Base-by-base conservation (phyloP, 1,284 basidiomycete species). In the Rhodotorula sp. region DNA sequence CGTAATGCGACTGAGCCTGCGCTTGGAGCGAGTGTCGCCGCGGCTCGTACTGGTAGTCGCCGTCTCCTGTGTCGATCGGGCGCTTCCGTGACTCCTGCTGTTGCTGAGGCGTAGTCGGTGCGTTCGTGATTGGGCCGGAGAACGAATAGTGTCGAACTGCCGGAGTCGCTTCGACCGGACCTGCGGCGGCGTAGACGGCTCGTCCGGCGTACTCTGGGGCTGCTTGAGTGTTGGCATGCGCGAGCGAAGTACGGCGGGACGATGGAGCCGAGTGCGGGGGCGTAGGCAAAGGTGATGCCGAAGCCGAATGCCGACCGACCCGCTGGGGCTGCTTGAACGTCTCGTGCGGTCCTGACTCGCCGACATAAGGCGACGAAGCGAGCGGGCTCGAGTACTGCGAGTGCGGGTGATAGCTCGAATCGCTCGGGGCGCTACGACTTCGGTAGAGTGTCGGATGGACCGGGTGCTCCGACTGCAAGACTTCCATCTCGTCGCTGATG, bases 201-300 rank as follows among this genome's bases (percentile, higher is more conserved):
- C 34, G 10, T 8, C 11, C 40, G 16, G 20, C 44, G 46, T 7
- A 28, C 52, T 62, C 60, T 24, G 60, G 30, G 1, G 26, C 30
- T 28, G 60, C 40, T 8, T 62, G 52, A 22, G 60, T 62, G 28
- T 55, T 40, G 7, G 60, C 51, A 30, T 54, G 60, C 26, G 28
- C 60, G 60, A 62, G 60, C 13, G 52, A 46, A n/a, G 52, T 52
- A 4, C 60, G 40, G 20, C 44, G 52, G 15, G 60, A 13, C 8
- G 13, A 48, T 22, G 9, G 51, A 13, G 37, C 26, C 15, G 10
- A 31, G 31, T 9, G 47, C n/a, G 26, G 10, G 16, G 37, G 40
- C 44, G 40, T 7, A 2, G 24, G 60, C 31, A 31, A 34, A 37
- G 37, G 37, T 10, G 37, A 26, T 16, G 37, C 31, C 24, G 47